phyloP scores from a whole-genome alignment of 1,284 basidiomycete genomes.

The Sutorius eximius region DNA sequence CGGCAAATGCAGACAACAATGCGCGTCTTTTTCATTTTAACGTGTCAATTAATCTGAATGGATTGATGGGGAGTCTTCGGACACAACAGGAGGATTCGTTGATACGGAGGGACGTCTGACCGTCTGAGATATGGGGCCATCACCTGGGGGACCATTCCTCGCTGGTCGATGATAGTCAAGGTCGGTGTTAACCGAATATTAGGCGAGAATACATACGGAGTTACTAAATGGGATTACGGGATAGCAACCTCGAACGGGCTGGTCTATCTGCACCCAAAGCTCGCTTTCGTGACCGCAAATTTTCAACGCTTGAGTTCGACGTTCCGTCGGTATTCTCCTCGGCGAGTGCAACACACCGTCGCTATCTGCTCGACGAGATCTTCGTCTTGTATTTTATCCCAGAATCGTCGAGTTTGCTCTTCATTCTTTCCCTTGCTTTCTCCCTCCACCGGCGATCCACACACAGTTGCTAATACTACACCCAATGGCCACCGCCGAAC shows the following conservation, averaged over 20 bases:
- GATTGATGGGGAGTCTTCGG: conserved; percentile 11
- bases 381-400: conserved; percentile 27
- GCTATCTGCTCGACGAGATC: conserved; percentile 7
- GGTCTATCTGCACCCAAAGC: conserved; percentile 24
- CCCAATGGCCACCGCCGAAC: conserved; percentile 25
- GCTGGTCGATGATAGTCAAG: neutral
- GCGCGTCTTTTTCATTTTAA: conserved; percentile 30
- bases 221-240: conserved; percentile 34
- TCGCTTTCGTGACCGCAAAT: conserved; percentile 25
- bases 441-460: conserved; percentile 14
- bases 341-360: conserved; percentile 10
- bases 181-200: conserved; percentile 7
- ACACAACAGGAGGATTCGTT: neutral
- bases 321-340: conserved; percentile 11
- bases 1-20: conserved; percentile 20
- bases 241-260: conserved; percentile 12
- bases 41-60: conserved; percentile 23
- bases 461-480: conserved; percentile 6
- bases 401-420: neutral
- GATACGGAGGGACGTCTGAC: neutral
- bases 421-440: neutral
- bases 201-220: conserved; percentile 15
- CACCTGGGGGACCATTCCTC: neutral
- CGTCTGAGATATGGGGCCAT: conserved; percentile 4
- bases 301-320: conserved; percentile 25